Evolutionary conservation across 345 rosid species (phyloP).

Genomic region (Populus deltoides): DNA sequence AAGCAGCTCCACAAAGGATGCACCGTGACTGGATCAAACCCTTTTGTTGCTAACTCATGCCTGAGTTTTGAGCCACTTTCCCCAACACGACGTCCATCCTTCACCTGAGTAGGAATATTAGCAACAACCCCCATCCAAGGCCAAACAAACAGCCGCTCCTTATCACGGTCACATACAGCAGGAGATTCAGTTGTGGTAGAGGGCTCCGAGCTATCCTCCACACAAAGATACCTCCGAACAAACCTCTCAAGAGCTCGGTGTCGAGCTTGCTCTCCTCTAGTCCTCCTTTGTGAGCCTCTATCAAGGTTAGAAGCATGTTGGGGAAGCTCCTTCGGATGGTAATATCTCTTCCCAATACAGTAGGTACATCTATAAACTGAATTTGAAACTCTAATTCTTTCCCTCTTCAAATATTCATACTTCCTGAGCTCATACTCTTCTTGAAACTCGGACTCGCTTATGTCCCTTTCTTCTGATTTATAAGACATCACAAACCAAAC

Average conservation of each 20-base stretch:
- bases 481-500: slow-evolving; percentile 24
- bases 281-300: slow-evolving; percentile 21
- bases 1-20: slow-evolving; percentile 13
- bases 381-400: slow-evolving; percentile 25
- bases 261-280: slow-evolving; percentile 35
- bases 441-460: slow-evolving; percentile 19
- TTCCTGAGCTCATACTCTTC: slow-evolving; percentile 40
- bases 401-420: slow-evolving; percentile 44
- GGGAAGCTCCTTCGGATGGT: slow-evolving; percentile 36
- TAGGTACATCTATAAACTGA: slow-evolving; percentile 48
- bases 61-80: slow-evolving; percentile 53
- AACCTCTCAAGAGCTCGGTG: slow-evolving; percentile 53
- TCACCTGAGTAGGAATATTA: slow-evolving; percentile 42
- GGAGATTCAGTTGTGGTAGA: not conserved
- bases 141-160: slow-evolving; percentile 44
- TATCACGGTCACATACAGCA: not conserved
- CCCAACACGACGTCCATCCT: slow-evolving; percentile 45
- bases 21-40: slow-evolving; percentile 36
- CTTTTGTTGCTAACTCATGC: slow-evolving; percentile 46
- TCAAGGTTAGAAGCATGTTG: slow-evolving; percentile 38
- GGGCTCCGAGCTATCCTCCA: not conserved
- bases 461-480: slow-evolving; percentile 2
- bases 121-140: slow-evolving; percentile 71
- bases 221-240: slow-evolving; percentile 33
- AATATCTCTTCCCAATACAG: slow-evolving; percentile 39